phyloP scores from a whole-genome alignment of 2,329 filamentous ascomycete genomes.

The Botrytis fabae region DNA sequence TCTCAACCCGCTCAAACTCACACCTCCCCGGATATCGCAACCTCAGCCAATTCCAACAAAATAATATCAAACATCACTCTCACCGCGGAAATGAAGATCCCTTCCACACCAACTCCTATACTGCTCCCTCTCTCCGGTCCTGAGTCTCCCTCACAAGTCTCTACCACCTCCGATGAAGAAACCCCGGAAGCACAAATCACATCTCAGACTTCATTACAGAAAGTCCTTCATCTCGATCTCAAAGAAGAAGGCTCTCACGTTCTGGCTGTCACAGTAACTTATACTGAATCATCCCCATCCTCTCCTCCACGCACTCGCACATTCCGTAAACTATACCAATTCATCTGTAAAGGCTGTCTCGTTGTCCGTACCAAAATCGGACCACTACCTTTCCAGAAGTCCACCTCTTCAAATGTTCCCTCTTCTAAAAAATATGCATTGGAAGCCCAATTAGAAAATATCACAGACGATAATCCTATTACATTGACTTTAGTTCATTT shows the following conservation, averaged over 20 bases:
- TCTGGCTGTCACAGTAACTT: constrained; percentile 88
- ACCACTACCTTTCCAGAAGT: constrained; percentile 44
- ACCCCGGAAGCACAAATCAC: neutral
- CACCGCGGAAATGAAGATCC: constrained; percentile 93
- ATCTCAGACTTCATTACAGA: constrained; percentile 56
- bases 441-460: constrained; percentile 92
- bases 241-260: constrained; percentile 95
- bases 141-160: constrained; percentile 17
- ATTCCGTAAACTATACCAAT: constrained; percentile 95
- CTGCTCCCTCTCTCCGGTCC: constrained; percentile 57
- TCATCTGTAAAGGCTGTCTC: constrained; percentile 85
- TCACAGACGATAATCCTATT: constrained; percentile 76
- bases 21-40: neutral
- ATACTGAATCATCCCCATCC: constrained; percentile 78
- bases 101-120: constrained; percentile 59
- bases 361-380: constrained; percentile 87
- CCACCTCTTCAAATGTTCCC: constrained; percentile 29
- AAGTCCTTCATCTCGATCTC: constrained; percentile 80
- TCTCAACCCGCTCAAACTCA: neutral
- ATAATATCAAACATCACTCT: constrained; percentile 75
- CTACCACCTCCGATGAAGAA: neutral
- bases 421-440: constrained; percentile 62
- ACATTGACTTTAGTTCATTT: constrained; percentile 68
- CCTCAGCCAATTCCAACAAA: constrained; percentile 43
- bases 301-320: constrained; percentile 56